Evolutionary conservation across 2,329 filamentous ascomycete species (phyloP).

Genomic region (Ceratocystis cubensis): DNA sequence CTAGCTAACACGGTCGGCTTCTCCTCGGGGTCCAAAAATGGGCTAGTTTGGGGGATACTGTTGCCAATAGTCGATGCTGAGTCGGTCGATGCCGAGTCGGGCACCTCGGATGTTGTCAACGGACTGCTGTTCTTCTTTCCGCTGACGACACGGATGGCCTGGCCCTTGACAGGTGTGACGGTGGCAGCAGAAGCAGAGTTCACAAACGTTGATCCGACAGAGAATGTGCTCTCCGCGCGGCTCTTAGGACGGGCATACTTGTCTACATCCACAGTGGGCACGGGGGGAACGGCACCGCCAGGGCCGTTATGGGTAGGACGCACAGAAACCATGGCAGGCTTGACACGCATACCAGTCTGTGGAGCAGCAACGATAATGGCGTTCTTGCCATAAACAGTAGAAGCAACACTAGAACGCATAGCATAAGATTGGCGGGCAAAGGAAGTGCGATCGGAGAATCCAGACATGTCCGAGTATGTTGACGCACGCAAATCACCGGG

Average conservation of each 20-base stretch:
- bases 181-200: constrained; percentile 50
- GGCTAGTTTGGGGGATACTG: constrained; percentile 28
- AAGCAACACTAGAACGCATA: constrained; percentile 65
- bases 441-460: constrained; percentile 48
- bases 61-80: constrained; percentile 2
- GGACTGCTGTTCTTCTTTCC: constrained; percentile 30
- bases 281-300: constrained; percentile 51
- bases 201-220: constrained; percentile 55
- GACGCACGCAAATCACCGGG: constrained; percentile 83
- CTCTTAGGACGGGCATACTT: constrained; percentile 46
- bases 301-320: constrained; percentile 47
- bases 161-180: constrained; percentile 44
- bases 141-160: constrained; percentile 47
- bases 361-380: constrained; percentile 71
- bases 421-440: constrained; percentile 47
- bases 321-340: constrained; percentile 87
- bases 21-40: constrained; percentile 45
- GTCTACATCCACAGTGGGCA: constrained; percentile 57
- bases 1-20: constrained; percentile 32
- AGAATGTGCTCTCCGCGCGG: constrained; percentile 44
- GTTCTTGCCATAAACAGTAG: constrained; percentile 87
- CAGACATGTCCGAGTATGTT: constrained; percentile 69
- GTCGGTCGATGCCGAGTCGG: constrained; percentile 1
- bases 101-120: background rate
- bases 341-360: constrained; percentile 74